Percentiles rank a stretch among this genome's conserved stretches.
phyloP scores from a whole-genome alignment of 768 basidiomycete genomes.

The Collybia mongolica region DNA sequence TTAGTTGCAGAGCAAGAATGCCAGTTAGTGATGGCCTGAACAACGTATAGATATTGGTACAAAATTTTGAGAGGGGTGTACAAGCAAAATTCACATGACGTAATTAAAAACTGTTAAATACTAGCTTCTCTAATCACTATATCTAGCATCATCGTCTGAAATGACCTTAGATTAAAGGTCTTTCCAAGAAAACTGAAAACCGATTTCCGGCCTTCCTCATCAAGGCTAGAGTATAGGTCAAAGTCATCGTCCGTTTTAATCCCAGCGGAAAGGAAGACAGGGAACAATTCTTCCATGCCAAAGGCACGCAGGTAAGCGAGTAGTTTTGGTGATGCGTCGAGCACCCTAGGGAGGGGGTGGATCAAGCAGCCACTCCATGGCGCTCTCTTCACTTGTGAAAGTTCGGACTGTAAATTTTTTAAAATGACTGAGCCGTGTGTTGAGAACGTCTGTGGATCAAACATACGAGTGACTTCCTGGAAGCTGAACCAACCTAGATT shows the following conservation, averaged over 20 bases:
- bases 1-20: not conserved
- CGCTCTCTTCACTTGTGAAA: not conserved
- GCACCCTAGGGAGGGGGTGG: constrained; percentile 14
- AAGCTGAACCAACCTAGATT: too few species aligned
- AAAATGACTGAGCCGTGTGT: too few species aligned
- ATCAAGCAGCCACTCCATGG: constrained; percentile 15
- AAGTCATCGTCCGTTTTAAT: constrained; percentile 21
- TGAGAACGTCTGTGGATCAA: too few species aligned
- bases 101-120: too few species aligned
- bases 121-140: not conserved
- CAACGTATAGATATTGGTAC: not conserved
- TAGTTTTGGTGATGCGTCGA: constrained; percentile 11
- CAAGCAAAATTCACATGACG: too few species aligned
- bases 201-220: not conserved
- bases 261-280: constrained; percentile 20
- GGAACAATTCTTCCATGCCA: constrained; percentile 24
- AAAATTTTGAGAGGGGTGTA: not conserved
- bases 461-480: too few species aligned
- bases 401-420: too few species aligned
- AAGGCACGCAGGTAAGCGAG: constrained; percentile 12
- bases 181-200: constrained; percentile 2
- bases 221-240: constrained; percentile 9
- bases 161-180: constrained; percentile 2
- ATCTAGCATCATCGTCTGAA: constrained; percentile 13
- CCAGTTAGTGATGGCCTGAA: not conserved